Conservation (phyloP, 306 rosid genomes). For the Datisca glomerata region DNA sequence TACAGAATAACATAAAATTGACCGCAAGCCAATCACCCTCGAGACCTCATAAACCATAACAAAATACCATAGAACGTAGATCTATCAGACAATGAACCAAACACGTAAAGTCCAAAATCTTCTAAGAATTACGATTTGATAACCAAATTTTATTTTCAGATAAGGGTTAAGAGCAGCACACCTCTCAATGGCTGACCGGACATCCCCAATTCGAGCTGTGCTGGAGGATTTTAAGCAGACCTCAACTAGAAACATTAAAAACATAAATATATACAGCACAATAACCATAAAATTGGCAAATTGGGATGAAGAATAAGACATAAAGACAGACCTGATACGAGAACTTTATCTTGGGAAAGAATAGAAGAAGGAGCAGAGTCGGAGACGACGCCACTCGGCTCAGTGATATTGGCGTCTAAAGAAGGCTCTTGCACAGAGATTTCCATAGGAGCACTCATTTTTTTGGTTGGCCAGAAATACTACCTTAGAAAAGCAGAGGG, state of each 20-base stretch:
- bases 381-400: constrained; percentile 26
- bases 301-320: neutral
- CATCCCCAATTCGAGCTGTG: constrained; percentile 54
- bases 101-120: constrained; percentile 5
- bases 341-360: constrained; percentile 40
- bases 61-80: neutral
- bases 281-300: neutral
- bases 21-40: neutral
- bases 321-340: constrained; percentile 47
- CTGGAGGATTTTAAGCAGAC: constrained; percentile 77
- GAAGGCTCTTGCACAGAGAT: constrained; percentile 27
- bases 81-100: constrained; percentile 3
- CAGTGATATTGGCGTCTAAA: constrained; percentile 14
- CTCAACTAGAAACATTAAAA: constrained; percentile 40
- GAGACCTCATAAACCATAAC: neutral
- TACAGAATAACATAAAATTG: neutral
- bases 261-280: neutral
- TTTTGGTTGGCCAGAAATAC: no score
- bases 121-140: neutral
- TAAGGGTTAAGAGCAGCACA: constrained; percentile 1
- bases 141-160: neutral
- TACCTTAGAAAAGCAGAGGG: no score
- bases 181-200: constrained; percentile 70
- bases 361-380: constrained; percentile 22
- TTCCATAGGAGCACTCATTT: constrained; percentile 74